Evolutionary conservation across 768 basidiomycete species (phyloP).

Genomic region (Ramaria sp.): DNA sequence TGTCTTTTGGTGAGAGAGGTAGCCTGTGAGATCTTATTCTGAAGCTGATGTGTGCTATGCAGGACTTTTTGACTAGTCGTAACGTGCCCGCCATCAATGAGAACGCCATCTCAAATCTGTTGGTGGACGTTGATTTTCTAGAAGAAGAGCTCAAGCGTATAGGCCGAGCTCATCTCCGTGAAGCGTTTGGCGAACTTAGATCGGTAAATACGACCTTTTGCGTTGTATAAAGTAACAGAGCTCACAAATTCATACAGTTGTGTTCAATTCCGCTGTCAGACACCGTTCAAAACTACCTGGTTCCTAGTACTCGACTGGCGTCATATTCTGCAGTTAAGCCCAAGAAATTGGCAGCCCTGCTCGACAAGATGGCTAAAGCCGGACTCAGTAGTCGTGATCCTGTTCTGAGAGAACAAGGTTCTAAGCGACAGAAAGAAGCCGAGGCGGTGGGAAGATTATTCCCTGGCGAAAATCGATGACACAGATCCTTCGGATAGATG

Average conservation of each 20-base stretch:
- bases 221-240: background rate
- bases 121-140: slow-evolving; percentile 80
- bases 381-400: slow-evolving; percentile 53
- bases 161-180: slow-evolving; percentile 56
- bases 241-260: slow-evolving; percentile 16
- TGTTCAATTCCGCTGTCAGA: slow-evolving; percentile 60
- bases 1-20: slow-evolving; percentile 62
- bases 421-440: slow-evolving; percentile 66
- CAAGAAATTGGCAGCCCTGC: slow-evolving; percentile 58
- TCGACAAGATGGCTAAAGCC: slow-evolving; percentile 70
- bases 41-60: background rate
- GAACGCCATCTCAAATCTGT: slow-evolving; percentile 75
- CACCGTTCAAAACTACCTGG: slow-evolving; percentile 69
- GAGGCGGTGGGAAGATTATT: slow-evolving; percentile 67
- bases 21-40: slow-evolving; percentile 14
- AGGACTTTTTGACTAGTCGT: slow-evolving; percentile 73
- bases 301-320: slow-evolving; percentile 55
- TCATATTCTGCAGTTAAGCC: slow-evolving; percentile 58
- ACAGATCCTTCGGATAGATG: background rate
- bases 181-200: slow-evolving; percentile 72
- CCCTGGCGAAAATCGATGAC: slow-evolving; percentile 54
- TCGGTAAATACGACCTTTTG: slow-evolving; percentile 36
- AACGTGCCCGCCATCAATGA: slow-evolving; percentile 78
- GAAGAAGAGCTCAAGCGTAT: slow-evolving; percentile 77
- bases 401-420: slow-evolving; percentile 51